These are phyloP conservation scores for Neofusicoccum parvum DNA, from an alignment of 2,329 filamentous ascomycete species.

Conservation along the genomic window DNA sequence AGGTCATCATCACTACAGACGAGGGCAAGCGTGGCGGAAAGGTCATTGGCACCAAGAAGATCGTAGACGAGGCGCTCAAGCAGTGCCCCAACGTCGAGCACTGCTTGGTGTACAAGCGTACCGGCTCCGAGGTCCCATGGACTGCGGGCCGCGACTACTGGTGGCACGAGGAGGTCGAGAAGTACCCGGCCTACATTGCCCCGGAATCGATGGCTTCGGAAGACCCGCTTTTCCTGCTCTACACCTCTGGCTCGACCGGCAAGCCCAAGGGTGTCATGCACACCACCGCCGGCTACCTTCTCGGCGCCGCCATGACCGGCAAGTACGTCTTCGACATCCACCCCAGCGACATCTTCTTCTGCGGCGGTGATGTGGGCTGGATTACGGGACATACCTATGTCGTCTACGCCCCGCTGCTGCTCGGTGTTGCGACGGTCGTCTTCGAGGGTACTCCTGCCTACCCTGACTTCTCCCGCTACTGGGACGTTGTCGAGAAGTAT, in stretches of 20 bases:
- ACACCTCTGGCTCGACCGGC: constrained; percentile 95
- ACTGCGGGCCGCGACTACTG: constrained; percentile 86
- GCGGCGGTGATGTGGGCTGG: constrained; percentile 97
- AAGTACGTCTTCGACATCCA: constrained; percentile 99
- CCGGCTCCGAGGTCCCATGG: constrained; percentile 89
- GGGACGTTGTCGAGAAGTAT: constrained; percentile 97
- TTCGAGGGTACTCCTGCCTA: constrained; percentile 98
- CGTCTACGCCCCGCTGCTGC: constrained; percentile 89
- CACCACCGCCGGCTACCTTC: constrained; percentile 91
- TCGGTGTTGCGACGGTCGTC: constrained; percentile 92
- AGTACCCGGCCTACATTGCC: constrained; percentile 90
- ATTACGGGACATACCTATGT: constrained; percentile 99
- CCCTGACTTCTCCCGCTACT: constrained; percentile 97
- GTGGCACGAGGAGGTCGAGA: constrained; percentile 99
- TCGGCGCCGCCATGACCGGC: constrained; percentile 88
- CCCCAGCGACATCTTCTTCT: constrained; percentile 91
- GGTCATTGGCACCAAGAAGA: constrained; percentile 97
- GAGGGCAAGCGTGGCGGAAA: constrained; percentile 98
- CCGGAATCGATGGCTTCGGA: constrained; percentile 90
- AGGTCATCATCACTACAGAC: constrained; percentile 94
- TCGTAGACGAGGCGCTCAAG: constrained; percentile 95
- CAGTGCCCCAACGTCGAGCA: constrained; percentile 87
- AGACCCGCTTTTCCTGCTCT: constrained; percentile 95
- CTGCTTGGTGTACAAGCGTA: constrained; percentile 92
- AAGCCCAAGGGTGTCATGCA: constrained; percentile 99